phyloP scores from a whole-genome alignment of 352 stramenopile species.

The Peronospora belbahrii region DNA sequence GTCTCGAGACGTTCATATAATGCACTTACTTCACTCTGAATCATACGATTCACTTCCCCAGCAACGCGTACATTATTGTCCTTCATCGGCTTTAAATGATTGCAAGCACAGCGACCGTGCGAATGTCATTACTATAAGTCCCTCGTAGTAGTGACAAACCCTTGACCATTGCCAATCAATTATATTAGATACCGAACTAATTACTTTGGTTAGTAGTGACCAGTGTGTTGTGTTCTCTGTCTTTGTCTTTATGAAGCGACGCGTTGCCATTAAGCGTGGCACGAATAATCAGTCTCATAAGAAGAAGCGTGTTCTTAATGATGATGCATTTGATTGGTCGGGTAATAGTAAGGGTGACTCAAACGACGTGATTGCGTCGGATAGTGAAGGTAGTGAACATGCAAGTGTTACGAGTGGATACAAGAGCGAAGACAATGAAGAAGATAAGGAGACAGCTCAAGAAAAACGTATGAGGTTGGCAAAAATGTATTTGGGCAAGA shows the following conservation, averaged over 20 bases:
- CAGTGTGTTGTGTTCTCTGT: background rate
- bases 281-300: slow-evolving; percentile 29
- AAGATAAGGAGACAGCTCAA: slow-evolving; percentile 75
- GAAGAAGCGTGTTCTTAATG: slow-evolving; percentile 65
- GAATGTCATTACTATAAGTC: background rate
- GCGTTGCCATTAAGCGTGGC: slow-evolving; percentile 50
- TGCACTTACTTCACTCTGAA: slow-evolving; percentile 60
- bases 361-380: slow-evolving; percentile 59
- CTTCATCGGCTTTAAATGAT: background rate
- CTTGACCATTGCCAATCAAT: slow-evolving; percentile 21
- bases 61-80: slow-evolving; percentile 31
- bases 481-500: slow-evolving; percentile 84
- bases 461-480: slow-evolving; percentile 85
- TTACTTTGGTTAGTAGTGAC: background rate
- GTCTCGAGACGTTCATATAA: slow-evolving; percentile 66
- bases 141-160: background rate
- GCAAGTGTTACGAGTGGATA: slow-evolving; percentile 7
- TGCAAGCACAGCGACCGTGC: background rate
- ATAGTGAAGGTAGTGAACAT: slow-evolving; percentile 53
- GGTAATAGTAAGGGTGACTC: slow-evolving; percentile 31
- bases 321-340: slow-evolving; percentile 79
- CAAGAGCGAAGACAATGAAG: slow-evolving; percentile 49
- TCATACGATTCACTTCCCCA: slow-evolving; percentile 82
- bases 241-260: slow-evolving; percentile 26
- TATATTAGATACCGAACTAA: too few relatives aligned